These are phyloP conservation scores for Mrakia gelida DNA, from an alignment of 768 basidiomycete genomes.

Conservation along the genomic window DNA sequence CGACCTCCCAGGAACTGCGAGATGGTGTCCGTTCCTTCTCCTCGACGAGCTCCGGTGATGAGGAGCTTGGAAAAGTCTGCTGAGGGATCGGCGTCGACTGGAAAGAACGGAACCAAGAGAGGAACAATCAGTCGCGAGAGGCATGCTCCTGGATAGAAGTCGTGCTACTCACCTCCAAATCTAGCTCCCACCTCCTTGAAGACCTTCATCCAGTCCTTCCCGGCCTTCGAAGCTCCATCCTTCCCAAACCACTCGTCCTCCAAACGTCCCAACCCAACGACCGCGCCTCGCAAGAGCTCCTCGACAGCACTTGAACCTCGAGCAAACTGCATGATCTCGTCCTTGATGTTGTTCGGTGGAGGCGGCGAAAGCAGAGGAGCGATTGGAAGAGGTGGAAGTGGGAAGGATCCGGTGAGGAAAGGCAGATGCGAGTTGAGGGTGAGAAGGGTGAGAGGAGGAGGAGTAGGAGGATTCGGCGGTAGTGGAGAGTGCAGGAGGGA, in stretches of 20 bases:
- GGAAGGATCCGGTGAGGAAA: slow-evolving; percentile 24
- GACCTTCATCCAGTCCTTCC: slow-evolving; percentile 17
- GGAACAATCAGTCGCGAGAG: background rate
- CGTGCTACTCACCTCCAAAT: slow-evolving; percentile 22
- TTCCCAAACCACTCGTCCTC: slow-evolving; percentile 17
- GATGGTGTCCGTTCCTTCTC: slow-evolving; percentile 21
- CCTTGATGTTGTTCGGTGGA: background rate
- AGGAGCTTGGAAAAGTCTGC: slow-evolving; percentile 11
- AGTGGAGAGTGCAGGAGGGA: background rate
- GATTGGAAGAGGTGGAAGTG: slow-evolving; percentile 1
- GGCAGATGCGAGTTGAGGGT: background rate
- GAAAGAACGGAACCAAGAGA: background rate
- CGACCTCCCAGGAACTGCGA: slow-evolving; percentile 23
- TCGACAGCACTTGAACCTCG: slow-evolving; percentile 13
- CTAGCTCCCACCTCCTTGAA: slow-evolving; percentile 12
- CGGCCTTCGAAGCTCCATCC: background rate
- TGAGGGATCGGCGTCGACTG: slow-evolving; percentile 12
- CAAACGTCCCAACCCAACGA: background rate
- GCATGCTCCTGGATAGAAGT: too few species aligned
- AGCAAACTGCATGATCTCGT: background rate
- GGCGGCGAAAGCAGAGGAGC: background rate
- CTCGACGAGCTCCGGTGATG: slow-evolving; percentile 22
- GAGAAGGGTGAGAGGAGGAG: slow-evolving; percentile 12
- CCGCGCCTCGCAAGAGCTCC: slow-evolving; percentile 11
- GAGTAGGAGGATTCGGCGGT: background rate